Conservation (phyloP, 345 rosid species). For the Leavenworthia alabamica region DNA sequence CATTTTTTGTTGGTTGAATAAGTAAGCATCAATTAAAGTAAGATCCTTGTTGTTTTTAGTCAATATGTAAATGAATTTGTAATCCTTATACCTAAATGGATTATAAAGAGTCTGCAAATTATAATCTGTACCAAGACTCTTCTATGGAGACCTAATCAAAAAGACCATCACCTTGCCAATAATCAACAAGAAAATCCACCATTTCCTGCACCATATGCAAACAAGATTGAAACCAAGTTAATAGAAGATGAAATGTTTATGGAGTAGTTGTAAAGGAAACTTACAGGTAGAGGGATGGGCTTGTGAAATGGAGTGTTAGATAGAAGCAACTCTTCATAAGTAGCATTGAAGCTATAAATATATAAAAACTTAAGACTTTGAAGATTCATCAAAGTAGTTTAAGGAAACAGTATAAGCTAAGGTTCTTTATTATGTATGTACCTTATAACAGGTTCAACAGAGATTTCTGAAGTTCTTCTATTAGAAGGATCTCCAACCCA, state of each 20-base stretch:
- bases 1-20: not conserved
- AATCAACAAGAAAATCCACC: constrained; percentile 32
- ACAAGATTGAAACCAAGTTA: constrained; percentile 1
- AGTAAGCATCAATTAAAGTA: too few species aligned
- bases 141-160: constrained; percentile 6
- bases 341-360: constrained; percentile 28
- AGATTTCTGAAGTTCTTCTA: constrained; percentile 21
- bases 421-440: not conserved
- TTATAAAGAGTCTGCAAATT: constrained; percentile 23
- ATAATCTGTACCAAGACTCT: constrained; percentile 24
- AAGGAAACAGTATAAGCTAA: not conserved
- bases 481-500: constrained; percentile 34
- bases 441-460: constrained; percentile 29
- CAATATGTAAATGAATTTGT: too few species aligned
- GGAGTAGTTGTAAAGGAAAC: constrained; percentile 4
- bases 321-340: constrained; percentile 25
- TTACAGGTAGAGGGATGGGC: constrained; percentile 29
- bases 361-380: constrained; percentile 7
- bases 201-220: constrained; percentile 26
- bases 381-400: not conserved
- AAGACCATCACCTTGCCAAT: constrained; percentile 27
- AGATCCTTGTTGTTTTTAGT: not conserved
- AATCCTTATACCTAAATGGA: constrained; percentile 5
- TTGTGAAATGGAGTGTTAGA: constrained; percentile 24
- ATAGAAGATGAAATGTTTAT: not conserved